phyloP scores from a whole-genome alignment of 352 stramenopile species.

The Elongisporangium senticosum region DNA sequence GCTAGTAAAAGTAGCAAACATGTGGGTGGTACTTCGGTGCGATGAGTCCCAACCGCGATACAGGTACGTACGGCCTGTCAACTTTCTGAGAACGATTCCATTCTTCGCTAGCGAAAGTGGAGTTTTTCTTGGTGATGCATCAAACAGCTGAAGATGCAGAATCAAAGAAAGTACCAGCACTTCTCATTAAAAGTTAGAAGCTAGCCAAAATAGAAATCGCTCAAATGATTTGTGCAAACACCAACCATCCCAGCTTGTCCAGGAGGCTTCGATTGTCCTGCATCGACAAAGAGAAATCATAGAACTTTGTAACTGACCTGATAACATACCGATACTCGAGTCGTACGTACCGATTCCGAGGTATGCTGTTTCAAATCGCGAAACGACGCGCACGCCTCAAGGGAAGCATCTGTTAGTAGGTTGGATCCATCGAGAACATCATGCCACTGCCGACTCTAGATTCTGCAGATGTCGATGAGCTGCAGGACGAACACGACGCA shows the following conservation, averaged over 20 bases:
- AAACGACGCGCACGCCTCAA: background rate
- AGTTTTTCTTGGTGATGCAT: background rate
- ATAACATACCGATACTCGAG: no score
- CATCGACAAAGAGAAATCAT: no score
- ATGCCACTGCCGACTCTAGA: background rate
- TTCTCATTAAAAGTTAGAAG: background rate
- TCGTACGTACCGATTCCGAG: no score
- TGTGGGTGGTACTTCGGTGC: background rate
- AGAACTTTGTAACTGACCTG: no score
- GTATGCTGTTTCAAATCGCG: background rate
- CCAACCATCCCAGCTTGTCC: no score
- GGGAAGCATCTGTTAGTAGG: no score
- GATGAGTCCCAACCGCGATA: background rate
- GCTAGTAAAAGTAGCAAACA: slow-evolving; percentile 6
- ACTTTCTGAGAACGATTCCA: background rate
- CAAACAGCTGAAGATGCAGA: background rate
- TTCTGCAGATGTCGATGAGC: slow-evolving; percentile 7
- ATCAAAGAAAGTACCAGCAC: background rate
- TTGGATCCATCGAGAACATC: background rate
- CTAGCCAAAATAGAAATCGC: slow-evolving; percentile 1
- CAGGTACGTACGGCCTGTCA: background rate
- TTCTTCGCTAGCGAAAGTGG: background rate
- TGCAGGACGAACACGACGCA: slow-evolving; percentile 43
- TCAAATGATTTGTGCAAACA: background rate
- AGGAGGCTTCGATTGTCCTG: no score